Evolutionary conservation across 768 basidiomycete species (phyloP), one percentile per base, ranked within the genome.

Genomic region (Tricholoma hemisulphureum): DNA sequence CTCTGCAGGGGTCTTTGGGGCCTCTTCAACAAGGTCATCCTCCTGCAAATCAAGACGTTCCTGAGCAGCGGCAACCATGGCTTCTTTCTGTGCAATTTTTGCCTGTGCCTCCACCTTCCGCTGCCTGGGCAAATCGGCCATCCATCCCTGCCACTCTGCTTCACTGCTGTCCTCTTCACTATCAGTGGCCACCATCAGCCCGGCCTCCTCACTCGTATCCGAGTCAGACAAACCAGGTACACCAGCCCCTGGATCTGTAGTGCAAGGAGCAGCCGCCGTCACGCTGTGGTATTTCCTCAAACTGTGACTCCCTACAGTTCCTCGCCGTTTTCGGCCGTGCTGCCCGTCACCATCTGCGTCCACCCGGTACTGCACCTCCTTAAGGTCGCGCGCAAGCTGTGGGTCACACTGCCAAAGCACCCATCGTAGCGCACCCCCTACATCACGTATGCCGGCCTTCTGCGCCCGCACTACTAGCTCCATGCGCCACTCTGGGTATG

Each of bases 401-500:
- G 29, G 21, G 11, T 24, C 52, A 26, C 32, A 52, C 35, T 51
- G 60, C 71, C 73, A 73, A 18, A 77, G 55, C 6, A 80, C 67
- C 69, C 79, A 76, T 39, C 81, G 79, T 75, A 86, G 73, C 0
- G 85, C 81, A 26, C 78, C 74, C 0, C 81, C 79, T 0, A 83
- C 73, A n/a, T 83, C 77, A 0, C 87, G 83, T 66, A 86, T 71
- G 0, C 86, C 85, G 11, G 85, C 81, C 26, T 76, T 75, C 10
- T 80, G 77, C 0, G 87, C 87, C 39, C 78, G 75, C 37, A 76
- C 71, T 1, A 83, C 75, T 0, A 84, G 64, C 2, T 76, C 75
- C 0, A 74, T 63, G 0, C 87, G 80, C 88, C 88, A 90, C 61
- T 88, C 87, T 0, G 88, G 88, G 66, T 86, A 89, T 0, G 80